These are phyloP conservation scores for Trametes elegans DNA, from an alignment of 768 basidiomycete genomes.

Conservation along the genomic window DNA sequence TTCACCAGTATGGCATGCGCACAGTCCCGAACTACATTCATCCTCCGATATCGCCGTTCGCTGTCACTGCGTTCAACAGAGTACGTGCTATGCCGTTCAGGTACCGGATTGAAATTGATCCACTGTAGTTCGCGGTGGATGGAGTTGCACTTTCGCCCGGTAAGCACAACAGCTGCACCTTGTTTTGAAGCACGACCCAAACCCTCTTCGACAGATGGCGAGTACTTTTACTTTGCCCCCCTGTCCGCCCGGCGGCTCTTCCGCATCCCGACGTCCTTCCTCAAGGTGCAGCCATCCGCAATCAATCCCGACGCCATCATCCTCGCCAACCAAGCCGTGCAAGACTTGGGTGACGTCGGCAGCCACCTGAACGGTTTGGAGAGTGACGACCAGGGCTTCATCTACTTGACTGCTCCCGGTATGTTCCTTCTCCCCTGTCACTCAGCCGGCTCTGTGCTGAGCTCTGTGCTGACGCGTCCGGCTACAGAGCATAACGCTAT, in stretches of 20 bases:
- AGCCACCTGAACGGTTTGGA: constrained; percentile 21
- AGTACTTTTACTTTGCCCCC: constrained; percentile 18
- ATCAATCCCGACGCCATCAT: constrained; percentile 17
- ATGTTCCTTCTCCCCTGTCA: too few species aligned
- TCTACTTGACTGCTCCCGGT: constrained; percentile 21
- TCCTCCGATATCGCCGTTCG: constrained; percentile 12
- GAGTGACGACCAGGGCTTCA: constrained; percentile 21
- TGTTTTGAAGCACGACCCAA: too few species aligned
- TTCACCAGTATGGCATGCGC: background rate
- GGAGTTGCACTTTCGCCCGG: constrained; percentile 22
- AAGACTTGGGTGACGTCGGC: constrained; percentile 15
- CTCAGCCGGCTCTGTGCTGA: too few species aligned
- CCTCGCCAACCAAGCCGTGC: constrained; percentile 14
- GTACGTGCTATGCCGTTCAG: background rate
- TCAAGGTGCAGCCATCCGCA: constrained; percentile 20
- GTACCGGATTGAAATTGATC: background rate
- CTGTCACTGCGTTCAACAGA: constrained; percentile 14
- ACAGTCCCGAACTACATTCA: constrained; percentile 18
- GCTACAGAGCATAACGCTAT: constrained; percentile 24
- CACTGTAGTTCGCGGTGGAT: constrained; percentile 17
- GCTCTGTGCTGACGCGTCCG: too few species aligned
- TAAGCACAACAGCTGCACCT: constrained; percentile 1
- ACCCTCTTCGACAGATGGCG: constrained; percentile 12
- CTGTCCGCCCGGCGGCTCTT: constrained; percentile 18
- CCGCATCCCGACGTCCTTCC: constrained; percentile 21